phyloP scores from a whole-genome alignment of 306 rosid genomes.

The cucumber (Cucumis sativus) region Cucumber_9930_V3 NC_026659.2:19726501-19727000 shows the following conservation, averaged over 20 bases:
- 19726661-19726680: conserved; percentile 98
- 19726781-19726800: conserved; percentile 84
- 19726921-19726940: conserved; percentile 15
- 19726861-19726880: neutral
- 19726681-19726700: conserved; percentile 78
- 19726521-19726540: neutral
- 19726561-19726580: conserved; percentile 76
- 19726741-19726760: conserved; percentile 88
- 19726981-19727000: too few species aligned
- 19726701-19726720: conserved; percentile 94
- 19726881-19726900: neutral
- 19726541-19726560: conserved; percentile 24
- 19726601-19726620: conserved; percentile 83
- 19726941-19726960: conserved; percentile 16
- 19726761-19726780: conserved; percentile 89
- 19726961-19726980: conserved; percentile 11
- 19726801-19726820: neutral
- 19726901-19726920: conserved; percentile 12
- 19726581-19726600: conserved; percentile 86
- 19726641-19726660: conserved; percentile 99
- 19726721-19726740: conserved; percentile 95
- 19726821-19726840: neutral
- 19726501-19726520: too few species aligned
- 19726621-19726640: conserved; percentile 92
- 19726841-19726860: neutral